These are phyloP conservation scores for Venturia pyrina DNA, from an alignment of 2,329 filamentous ascomycete species.

Conservation along the genomic window DNA sequence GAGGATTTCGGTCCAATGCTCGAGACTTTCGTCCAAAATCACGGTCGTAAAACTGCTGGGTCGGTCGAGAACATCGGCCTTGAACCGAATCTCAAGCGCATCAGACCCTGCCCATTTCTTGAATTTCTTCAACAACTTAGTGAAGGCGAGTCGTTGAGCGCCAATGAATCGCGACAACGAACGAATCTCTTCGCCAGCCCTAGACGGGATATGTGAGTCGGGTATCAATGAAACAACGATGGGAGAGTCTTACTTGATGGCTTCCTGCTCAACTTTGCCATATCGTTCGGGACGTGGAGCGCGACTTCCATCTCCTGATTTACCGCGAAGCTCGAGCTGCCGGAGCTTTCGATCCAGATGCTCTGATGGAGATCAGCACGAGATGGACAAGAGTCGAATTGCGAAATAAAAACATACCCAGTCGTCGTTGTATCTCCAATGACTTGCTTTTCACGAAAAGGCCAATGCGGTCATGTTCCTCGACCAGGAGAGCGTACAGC, in stretches of 20 bases:
- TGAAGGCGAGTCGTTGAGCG: slow-evolving; percentile 66
- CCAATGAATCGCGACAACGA: slow-evolving; percentile 61
- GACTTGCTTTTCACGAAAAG: slow-evolving; percentile 73
- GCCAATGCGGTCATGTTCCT: slow-evolving; percentile 66
- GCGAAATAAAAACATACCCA: slow-evolving; percentile 42
- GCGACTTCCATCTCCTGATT: not conserved
- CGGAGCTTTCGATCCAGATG: slow-evolving; percentile 10
- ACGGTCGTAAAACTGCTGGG: slow-evolving; percentile 63
- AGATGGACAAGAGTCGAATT: slow-evolving; percentile 5
- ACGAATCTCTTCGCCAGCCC: slow-evolving; percentile 61
- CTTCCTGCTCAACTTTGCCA: slow-evolving; percentile 12
- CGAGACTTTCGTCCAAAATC: slow-evolving; percentile 46
- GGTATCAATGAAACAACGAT: not conserved
- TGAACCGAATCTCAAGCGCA: slow-evolving; percentile 55
- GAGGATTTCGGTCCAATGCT: slow-evolving; percentile 38
- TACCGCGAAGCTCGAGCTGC: slow-evolving; percentile 3
- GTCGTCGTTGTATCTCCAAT: slow-evolving; percentile 61
- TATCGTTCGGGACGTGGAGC: slow-evolving; percentile 2
- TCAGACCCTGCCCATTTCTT: slow-evolving; percentile 75
- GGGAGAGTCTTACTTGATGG: slow-evolving; percentile 5
- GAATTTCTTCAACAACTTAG: slow-evolving; percentile 81
- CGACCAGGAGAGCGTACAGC: slow-evolving; percentile 61
- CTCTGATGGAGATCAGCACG: slow-evolving; percentile 2
- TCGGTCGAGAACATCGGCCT: slow-evolving; percentile 52
- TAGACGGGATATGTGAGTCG: slow-evolving; percentile 16